These are phyloP conservation scores for Calamus simplicifolius DNA, from an alignment of 176 grass and related monocot genomes.

Conservation along the genomic window DNA sequence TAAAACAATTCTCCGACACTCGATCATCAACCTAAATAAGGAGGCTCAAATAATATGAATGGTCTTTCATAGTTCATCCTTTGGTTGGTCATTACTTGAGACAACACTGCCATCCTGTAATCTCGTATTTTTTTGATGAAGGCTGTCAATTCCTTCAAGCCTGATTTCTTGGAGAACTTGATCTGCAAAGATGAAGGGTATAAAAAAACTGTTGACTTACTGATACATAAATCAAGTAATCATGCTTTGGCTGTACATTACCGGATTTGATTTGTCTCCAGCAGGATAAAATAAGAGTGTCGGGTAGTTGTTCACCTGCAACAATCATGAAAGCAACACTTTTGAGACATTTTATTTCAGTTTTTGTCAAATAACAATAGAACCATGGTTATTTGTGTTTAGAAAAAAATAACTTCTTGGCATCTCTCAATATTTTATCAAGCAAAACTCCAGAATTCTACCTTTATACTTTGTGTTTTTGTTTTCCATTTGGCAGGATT, in stretches of 20 bases:
- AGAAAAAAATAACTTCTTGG: too few species aligned
- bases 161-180: slow-evolving; percentile 56
- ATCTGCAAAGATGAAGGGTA: slow-evolving; percentile 23
- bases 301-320: slow-evolving; percentile 65
- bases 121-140: slow-evolving; percentile 36
- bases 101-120: slow-evolving; percentile 17
- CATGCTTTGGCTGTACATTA: slow-evolving; percentile 19
- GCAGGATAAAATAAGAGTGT: slow-evolving; percentile 42
- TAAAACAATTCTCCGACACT: too few species aligned
- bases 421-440: too few species aligned
- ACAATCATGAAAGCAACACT: too few species aligned
- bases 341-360: too few species aligned
- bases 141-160: slow-evolving; percentile 35
- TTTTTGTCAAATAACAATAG: too few species aligned
- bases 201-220: background rate
- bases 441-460: too few species aligned
- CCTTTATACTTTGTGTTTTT: too few species aligned
- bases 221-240: background rate
- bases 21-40: too few species aligned
- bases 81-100: background rate
- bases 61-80: slow-evolving; percentile 47
- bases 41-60: background rate
- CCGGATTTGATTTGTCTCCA: slow-evolving; percentile 55
- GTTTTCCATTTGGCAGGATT: too few species aligned
- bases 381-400: too few species aligned